Conservation (phyloP, 2,329 filamentous ascomycete species). For the Cercospora sp. region DNA sequence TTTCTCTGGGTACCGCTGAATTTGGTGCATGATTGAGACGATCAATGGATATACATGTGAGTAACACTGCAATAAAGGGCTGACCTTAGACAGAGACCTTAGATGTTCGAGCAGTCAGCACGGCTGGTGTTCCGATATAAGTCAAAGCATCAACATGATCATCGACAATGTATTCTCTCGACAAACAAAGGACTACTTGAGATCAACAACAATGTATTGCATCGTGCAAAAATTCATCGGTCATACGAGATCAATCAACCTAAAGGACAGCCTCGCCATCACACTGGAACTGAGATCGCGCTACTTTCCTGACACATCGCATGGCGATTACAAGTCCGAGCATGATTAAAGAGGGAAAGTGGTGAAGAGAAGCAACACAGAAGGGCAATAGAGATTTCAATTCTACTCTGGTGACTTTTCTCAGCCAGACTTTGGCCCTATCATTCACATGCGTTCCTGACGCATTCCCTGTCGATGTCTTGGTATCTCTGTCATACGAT, state of each 20-base stretch:
- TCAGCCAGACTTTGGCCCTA: not conserved
- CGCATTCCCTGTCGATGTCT: not conserved
- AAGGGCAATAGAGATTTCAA: not conserved
- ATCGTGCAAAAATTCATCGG: not conserved
- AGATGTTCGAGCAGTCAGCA: not conserved
- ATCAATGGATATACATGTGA: not conserved
- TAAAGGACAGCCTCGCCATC: not conserved
- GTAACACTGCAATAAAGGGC: not conserved
- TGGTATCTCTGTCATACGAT: not conserved
- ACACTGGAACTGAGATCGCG: not conserved
- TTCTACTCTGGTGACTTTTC: not conserved
- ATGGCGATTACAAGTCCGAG: not conserved
- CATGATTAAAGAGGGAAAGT: not conserved
- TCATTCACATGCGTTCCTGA: not conserved
- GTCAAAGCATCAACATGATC: not conserved
- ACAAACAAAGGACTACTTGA: no score
- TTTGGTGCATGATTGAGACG: not conserved
- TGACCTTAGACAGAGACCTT: not conserved
- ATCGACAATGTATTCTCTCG: not conserved
- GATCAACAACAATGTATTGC: no score
- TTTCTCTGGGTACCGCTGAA: not conserved
- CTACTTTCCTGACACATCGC: not conserved
- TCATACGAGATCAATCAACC: not conserved
- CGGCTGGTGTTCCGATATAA: not conserved
- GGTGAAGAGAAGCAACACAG: not conserved